Evolutionary conservation across 139 green algal genomes (phyloP), one percentile per base, ranked within the genome.

Genomic region (Cymbomonas tetramitiformis): DNA sequence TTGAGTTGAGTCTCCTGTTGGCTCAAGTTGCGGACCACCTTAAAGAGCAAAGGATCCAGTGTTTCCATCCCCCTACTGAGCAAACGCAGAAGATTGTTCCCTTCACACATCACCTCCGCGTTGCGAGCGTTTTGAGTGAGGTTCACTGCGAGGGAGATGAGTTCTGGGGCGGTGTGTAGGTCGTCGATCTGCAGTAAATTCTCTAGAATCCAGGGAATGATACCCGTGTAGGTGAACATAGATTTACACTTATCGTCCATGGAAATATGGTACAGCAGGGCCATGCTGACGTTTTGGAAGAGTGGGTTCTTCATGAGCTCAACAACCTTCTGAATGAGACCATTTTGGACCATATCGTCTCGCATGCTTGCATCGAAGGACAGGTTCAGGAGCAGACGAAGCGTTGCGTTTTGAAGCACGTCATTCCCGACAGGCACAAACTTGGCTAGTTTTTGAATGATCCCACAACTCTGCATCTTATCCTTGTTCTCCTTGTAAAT

Each of bases 311-410:
- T 31, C 67, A 86, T 74, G 32, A 87, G 71, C 44, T 73, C 65
- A 28, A 88, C 76, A 4, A 85, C 67, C 72, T 82, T 83, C 23
- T 74, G 68, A 25, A 91, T 75, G 21, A 90, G 36, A 1, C 81
- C 80, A 0, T 60, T 56, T 28, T 74, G 67, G 29, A 81, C 58
- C 80, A 94, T 89, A 40, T 79, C 73, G n/a, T 80, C 69, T n/a
- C 83, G 62, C 46, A 85, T 56, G 0, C 9, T 41, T 4, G 24
- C 34, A 55, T 94, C 85, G 51, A 93, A 94, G 0, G 79, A 82
- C 31, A 94, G 76, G 67, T 93, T 94, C 75, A 87, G 77, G 59
- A 90, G 76, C 58, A 94, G 75, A 4, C 82, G 70, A 50, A 94
- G 77, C 58, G 79, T 66, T 1, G 48, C 61, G 62, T 81, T 77